Evolutionary conservation across 768 basidiomycete genomes (phyloP), one percentile per base, ranked within the genome.

Genomic region (Filobasidium wieringae): DNA sequence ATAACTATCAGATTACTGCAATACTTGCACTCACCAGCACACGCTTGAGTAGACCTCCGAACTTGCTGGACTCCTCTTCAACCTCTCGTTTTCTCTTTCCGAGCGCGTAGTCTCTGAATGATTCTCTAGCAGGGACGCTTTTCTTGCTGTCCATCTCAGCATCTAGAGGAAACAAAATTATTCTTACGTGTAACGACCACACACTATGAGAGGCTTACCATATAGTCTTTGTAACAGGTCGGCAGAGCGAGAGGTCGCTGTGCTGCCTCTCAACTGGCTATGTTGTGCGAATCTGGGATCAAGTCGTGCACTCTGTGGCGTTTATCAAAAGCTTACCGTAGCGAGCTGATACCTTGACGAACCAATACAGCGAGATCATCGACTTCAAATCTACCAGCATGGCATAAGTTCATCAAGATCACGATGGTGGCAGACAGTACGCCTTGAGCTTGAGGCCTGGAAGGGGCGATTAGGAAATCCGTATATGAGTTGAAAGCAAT

Each of bases 221-320:
- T 53, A 53, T 4, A 53, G 52, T 39, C 40, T 19, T 34, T 53
- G 52, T 8, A 53, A 37, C 22, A 37, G 34, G 27, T 53, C 52
- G 1, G 52, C 52, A 1, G 52, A 53, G n/a, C n/a, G n/a, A n/a
- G n/a, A 22, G 52, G 34, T 19, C 7, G 31, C 6, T 37, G 34
- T 15, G 52, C 52, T 7, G 52, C 34, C 14, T 33, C 36, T 36
- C 52, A 33, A 37, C 40, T 33, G 34, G 36, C 52, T 22, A 53
- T 37, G 2, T 37, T 53, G 19, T 7, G 30, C 15, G 30, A 4
- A 11, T 12, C 8, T 3, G 1, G 7, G 36, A 33, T 37, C 34
- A 36, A 37, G 33, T 3, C 14, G 17, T 53, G 19, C 32, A 1
- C 7, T 9, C 7, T 1, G 40, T 39, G 24, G 2, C 22, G 3